phyloP scores from a whole-genome alignment of 345 rosid genomes.

The Theobroma cacao region DNA sequence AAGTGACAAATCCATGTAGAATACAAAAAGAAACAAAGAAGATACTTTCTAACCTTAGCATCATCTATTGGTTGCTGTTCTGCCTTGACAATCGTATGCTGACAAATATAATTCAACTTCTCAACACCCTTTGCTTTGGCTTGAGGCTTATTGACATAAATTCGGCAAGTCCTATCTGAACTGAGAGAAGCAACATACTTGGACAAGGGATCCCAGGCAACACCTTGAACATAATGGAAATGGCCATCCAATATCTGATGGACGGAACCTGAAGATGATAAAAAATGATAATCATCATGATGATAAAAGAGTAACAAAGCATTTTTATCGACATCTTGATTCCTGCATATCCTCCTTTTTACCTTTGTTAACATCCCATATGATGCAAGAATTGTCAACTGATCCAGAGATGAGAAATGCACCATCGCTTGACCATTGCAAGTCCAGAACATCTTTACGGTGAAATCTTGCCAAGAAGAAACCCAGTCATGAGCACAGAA shows the following conservation, averaged over 20 bases:
- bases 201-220: constrained; percentile 92
- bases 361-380: constrained; percentile 96
- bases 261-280: constrained; percentile 64
- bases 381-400: constrained; percentile 94
- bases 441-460: constrained; percentile 87
- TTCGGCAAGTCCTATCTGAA: constrained; percentile 93
- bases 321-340: not conserved
- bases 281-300: constrained; percentile 6
- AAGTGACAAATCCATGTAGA: not conserved
- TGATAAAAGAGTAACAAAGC: constrained; percentile 5
- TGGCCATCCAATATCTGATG: constrained; percentile 88
- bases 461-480: constrained; percentile 60
- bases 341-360: constrained; percentile 18
- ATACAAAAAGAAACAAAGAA: constrained; percentile 15
- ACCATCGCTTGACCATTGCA: constrained; percentile 86
- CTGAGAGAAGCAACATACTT: constrained; percentile 87
- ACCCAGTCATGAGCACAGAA: constrained; percentile 3
- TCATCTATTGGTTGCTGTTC: constrained; percentile 61
- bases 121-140: constrained; percentile 62
- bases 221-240: constrained; percentile 97
- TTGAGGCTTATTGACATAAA: constrained; percentile 71
- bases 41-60: constrained; percentile 52
- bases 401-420: constrained; percentile 86
- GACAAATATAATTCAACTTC: constrained; percentile 68
- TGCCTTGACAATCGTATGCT: constrained; percentile 73